Evolutionary conservation across 2,329 filamentous ascomycete species (phyloP).

Genomic region (Colletotrichum trifolii): DNA sequence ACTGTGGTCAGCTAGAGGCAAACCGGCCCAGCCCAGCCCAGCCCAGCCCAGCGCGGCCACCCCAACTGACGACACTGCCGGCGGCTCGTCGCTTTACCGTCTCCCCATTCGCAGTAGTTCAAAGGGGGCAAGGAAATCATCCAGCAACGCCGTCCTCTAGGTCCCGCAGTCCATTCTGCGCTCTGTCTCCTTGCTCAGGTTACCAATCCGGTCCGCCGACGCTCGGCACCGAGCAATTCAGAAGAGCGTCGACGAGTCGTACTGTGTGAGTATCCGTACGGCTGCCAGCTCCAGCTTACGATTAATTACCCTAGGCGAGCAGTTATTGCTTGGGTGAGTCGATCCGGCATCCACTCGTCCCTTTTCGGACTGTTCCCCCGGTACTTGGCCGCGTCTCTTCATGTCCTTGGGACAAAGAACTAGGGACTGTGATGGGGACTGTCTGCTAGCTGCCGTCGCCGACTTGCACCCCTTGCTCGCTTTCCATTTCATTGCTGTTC

Average conservation of each 20-base stretch:
- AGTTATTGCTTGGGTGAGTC: conserved; percentile 10
- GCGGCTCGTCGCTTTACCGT: neutral
- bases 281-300: no score
- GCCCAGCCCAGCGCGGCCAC: neutral
- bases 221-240: no score
- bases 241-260: no score
- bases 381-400: conserved; percentile 31
- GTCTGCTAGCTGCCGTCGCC: conserved; percentile 20
- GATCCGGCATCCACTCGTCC: conserved; percentile 7
- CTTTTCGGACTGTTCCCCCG: conserved; percentile 27
- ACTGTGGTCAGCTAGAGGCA: conserved; percentile 4
- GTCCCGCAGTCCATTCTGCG: no score
- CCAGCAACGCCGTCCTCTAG: no score
- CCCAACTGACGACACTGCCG: neutral
- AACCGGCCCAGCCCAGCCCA: neutral
- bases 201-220: no score
- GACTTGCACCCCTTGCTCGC: neutral
- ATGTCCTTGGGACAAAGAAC: conserved; percentile 32
- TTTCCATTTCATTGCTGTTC: no score
- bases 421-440: conserved; percentile 1
- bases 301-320: no score
- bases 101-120: neutral
- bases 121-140: no score
- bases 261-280: no score
- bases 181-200: no score